phyloP scores from a whole-genome alignment of 208 protist genomes.

The Acanthamoeba culbertsoni region DNA sequence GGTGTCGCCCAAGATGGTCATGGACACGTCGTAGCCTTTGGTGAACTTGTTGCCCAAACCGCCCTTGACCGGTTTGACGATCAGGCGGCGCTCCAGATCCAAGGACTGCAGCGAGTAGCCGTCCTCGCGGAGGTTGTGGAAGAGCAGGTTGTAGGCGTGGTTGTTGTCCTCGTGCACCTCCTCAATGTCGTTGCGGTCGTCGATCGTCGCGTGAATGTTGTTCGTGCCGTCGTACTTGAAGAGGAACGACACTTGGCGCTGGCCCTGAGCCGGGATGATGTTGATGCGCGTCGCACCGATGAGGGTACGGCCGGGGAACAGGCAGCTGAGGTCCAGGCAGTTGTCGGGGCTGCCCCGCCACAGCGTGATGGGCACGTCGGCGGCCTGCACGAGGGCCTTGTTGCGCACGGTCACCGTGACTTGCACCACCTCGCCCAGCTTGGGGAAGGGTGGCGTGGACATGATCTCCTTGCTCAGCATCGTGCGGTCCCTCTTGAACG shows the following conservation, averaged over 20 bases:
- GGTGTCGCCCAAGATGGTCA: background rate
- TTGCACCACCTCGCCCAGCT: background rate
- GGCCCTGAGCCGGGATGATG: background rate
- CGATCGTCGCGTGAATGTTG: background rate
- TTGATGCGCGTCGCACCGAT: background rate
- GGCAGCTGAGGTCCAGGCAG: background rate
- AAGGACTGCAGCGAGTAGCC: background rate
- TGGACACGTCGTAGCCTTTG: background rate
- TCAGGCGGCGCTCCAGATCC: no score
- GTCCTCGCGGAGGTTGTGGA: background rate
- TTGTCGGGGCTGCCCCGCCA: background rate
- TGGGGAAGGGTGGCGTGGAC: background rate
- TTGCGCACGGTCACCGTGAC: no score
- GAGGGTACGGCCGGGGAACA: background rate
- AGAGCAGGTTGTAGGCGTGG: background rate
- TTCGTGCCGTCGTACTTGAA: background rate
- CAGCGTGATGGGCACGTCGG: background rate
- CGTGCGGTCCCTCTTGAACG: background rate
- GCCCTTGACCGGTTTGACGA: no score
- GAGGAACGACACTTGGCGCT: background rate
- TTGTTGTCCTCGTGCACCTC: background rate
- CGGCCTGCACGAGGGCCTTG: background rate
- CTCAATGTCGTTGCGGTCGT: background rate
- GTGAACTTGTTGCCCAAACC: background rate
- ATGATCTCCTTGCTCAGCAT: background rate